Evolutionary conservation across 2,329 filamentous ascomycete species (phyloP), one percentile per base, ranked within the genome.

Genomic region (Trichophyton mentagrophytes): DNA sequence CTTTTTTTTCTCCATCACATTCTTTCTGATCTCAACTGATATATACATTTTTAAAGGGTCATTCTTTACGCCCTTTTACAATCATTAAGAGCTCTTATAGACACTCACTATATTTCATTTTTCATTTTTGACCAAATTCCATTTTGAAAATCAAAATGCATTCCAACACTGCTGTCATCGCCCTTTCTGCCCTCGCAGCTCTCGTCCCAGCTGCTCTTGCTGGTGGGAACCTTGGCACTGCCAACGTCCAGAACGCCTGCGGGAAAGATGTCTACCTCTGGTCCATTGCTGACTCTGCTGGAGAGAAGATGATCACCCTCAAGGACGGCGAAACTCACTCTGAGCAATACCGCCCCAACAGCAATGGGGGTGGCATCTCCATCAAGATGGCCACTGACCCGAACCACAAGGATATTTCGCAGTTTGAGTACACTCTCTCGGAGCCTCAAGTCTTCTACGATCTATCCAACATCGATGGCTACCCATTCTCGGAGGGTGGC

Each of bases 351-450:
- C 66, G 66, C 60, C 62, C 59, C 63, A 62, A 67, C 64, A 70
- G 73, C 63, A 71, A 73, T 62, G 73, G 72, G 51, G 74, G 74
- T 51, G 74, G 74, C 64, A 65, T 75, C 63, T 75, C 73, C 56
- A 74, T 76, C 69, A 76, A 76, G 70, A 66, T 76, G 44, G 67
- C 73, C 61, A 68, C 69, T 63, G 61, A 64, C 20, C 64, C 67
- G 20, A 61, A 65, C 58, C 70, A 72, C 63, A 44, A 63, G 60
- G 68, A 74, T 22, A 69, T 76, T 53, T 72, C 76, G n/a, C 74
- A 76, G 69, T 75, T 73, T 65, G 72, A 75, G 66, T 75, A 75
- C 68, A 74, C 72, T 61, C 61, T 68, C 44, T 68, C 70, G 4
- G 33, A 62, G n/a, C 47, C 42, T 46, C 72, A 67, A 30, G 69